These are phyloP conservation scores for Limonomyces culmigenus DNA, from an alignment of 1,284 basidiomycete species.

Conservation along the genomic window DNA sequence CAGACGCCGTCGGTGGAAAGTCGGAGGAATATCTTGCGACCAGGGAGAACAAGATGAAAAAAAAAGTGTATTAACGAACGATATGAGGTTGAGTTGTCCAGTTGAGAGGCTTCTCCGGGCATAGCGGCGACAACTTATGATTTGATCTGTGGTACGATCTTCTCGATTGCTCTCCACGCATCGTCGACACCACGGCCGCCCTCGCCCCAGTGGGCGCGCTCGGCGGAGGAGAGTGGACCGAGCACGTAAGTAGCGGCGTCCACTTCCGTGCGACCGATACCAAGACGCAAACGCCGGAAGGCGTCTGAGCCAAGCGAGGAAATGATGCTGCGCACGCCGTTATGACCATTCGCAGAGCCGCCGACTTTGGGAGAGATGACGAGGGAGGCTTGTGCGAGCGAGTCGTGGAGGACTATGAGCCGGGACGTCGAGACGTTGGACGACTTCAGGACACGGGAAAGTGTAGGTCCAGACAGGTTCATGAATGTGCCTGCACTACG, in stretches of 20 bases:
- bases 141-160: no score
- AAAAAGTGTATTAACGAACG: no score
- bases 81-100: no score
- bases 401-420: constrained; percentile 55
- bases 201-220: constrained; percentile 39
- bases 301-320: constrained; percentile 35
- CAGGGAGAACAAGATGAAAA: no score
- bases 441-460: constrained; percentile 30
- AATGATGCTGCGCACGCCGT: constrained; percentile 60
- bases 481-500: constrained; percentile 41
- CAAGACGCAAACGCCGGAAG: constrained; percentile 53
- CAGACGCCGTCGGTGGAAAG: no score
- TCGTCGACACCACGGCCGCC: constrained; percentile 37
- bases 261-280: constrained; percentile 40
- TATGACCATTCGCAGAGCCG: constrained; percentile 64
- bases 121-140: no score
- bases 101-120: no score
- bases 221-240: constrained; percentile 31
- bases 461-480: constrained; percentile 60
- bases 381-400: constrained; percentile 39
- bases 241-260: constrained; percentile 47
- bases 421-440: constrained; percentile 20
- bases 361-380: constrained; percentile 40
- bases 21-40: no score
- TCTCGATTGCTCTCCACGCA: constrained; percentile 32